phyloP scores from a whole-genome alignment of 148 eudicot genomes.

The Amaranthus palmeri region DNA sequence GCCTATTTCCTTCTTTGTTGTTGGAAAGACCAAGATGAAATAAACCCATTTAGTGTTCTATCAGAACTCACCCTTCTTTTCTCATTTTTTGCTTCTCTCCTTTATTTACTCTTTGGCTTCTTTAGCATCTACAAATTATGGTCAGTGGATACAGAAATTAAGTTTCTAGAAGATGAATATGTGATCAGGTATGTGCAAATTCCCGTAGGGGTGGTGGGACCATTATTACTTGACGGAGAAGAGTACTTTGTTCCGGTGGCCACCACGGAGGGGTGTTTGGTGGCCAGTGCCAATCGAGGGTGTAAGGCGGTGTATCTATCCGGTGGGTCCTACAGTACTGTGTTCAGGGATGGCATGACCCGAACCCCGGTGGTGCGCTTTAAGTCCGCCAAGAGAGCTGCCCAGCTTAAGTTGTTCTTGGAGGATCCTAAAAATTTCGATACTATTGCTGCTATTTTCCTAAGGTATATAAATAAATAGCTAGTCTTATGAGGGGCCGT shows the following conservation, averaged over 20 bases:
- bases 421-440: slow-evolving; percentile 54
- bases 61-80: slow-evolving; percentile 64
- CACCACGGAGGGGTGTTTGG: slow-evolving; percentile 70
- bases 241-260: slow-evolving; percentile 69
- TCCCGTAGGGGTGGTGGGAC: slow-evolving; percentile 70
- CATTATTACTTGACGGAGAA: slow-evolving; percentile 46
- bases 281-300: slow-evolving; percentile 69
- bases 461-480: slow-evolving; percentile 37
- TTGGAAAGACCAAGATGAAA: slow-evolving; percentile 57
- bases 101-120: slow-evolving; percentile 57
- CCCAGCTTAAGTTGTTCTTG: slow-evolving; percentile 53
- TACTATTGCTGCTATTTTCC: slow-evolving; percentile 37
- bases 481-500: too few relatives aligned
- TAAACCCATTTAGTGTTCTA: slow-evolving; percentile 49
- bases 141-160: not conserved
- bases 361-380: slow-evolving; percentile 70
- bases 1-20: slow-evolving; percentile 63
- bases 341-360: slow-evolving; percentile 62
- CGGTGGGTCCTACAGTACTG: slow-evolving; percentile 50
- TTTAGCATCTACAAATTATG: slow-evolving; percentile 51
- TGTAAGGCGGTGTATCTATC: slow-evolving; percentile 56
- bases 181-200: slow-evolving; percentile 56
- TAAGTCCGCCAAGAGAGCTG: slow-evolving; percentile 45
- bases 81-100: slow-evolving; percentile 53
- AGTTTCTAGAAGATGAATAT: too few relatives aligned